A percentile compares a stretch with the other conserved stretches of the same genome.
Evolutionary conservation across 2,329 filamentous ascomycete genomes (phyloP).

Genomic region (Rhinocladiella similis): DNA sequence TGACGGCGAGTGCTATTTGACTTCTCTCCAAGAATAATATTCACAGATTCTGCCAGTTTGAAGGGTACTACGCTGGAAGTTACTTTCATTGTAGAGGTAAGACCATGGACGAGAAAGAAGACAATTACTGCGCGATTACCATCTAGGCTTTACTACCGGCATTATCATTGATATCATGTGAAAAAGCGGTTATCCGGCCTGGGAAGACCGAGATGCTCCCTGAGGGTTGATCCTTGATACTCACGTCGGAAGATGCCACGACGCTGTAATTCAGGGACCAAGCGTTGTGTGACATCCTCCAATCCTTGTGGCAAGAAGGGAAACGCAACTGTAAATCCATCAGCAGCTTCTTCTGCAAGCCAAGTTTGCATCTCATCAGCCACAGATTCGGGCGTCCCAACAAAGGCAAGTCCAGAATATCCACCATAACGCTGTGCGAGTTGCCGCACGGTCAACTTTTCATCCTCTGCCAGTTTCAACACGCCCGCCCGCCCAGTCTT

Average conservation of each 20-base stretch:
- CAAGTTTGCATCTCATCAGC: slow-evolving; percentile 53
- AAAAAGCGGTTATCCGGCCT: slow-evolving; percentile 47
- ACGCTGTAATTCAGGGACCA: slow-evolving; percentile 54
- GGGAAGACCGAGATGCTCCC: slow-evolving; percentile 56
- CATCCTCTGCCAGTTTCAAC: slow-evolving; percentile 46
- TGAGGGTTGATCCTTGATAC: slow-evolving; percentile 53
- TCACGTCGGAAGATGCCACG: slow-evolving; percentile 54
- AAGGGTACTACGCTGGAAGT: too few species aligned
- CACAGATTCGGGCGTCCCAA: slow-evolving; percentile 51
- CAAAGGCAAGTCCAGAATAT: slow-evolving; percentile 52
- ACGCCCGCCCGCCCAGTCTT: slow-evolving; percentile 49
- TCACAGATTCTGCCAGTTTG: too few species aligned
- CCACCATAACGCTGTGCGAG: slow-evolving; percentile 53
- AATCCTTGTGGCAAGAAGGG: slow-evolving; percentile 54
- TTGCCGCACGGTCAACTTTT: slow-evolving; percentile 53
- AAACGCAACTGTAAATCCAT: slow-evolving; percentile 54
- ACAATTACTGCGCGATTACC: too few species aligned
- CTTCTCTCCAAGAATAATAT: too few species aligned
- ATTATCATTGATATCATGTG: background rate
- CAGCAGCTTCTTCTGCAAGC: slow-evolving; percentile 49
- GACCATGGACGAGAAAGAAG: too few species aligned
- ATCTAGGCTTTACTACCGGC: too few species aligned
- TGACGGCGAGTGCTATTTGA: too few species aligned
- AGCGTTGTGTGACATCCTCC: slow-evolving; percentile 48
- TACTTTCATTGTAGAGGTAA: too few species aligned